Base-by-base conservation (phyloP, 176 grass and related monocot species). In the Eragrostis curvula region DNA sequence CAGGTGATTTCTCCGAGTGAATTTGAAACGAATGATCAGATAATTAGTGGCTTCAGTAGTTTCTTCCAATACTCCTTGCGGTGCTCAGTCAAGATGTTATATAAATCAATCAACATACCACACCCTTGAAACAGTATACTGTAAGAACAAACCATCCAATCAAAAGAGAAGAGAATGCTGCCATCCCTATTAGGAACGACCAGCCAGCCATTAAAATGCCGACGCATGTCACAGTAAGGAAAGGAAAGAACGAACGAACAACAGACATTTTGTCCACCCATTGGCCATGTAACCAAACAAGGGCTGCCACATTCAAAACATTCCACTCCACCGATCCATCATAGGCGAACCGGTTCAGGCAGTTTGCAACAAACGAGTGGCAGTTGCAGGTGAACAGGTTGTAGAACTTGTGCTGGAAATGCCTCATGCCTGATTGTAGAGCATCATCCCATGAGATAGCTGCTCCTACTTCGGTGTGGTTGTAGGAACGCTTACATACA, bases 381-480 rank as follows among this genome's bases (percentile, higher is more conserved):
- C 92, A 93, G 29, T 98, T 98, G 81, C 96, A 98, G 16, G 88
- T 93, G 68, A 98, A 98, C 59, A 98, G 84, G 48, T 98, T 95
- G 71, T 98, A 95, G 71, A 69, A 98, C 72, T 95, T 98, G 82
- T 93, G 92, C 79, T 91, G 86, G 70, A 98, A 98, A 48, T 79
- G 78, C 25, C 92, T 91, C 86, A 83, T 93, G 84, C 92, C 77
- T 3, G 30, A 58, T 27, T 82, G 84, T 48, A 98, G 67, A 70
- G 92, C 83, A 36, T 91, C 88, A 50, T 98, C 92, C 96, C 96
- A 98, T 42, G 96, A 93, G 20, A 94, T 93, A 40, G 90, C 46
- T 16, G 88, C 81, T 50, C 96, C 96, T 46, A 43, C 61, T 74
- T 95, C 96, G 18, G 78, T 79, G 67, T 98, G 96, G 29, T 61